Conservation (phyloP, 176 grass and related monocot genomes). For the Avena insularis region DNA sequence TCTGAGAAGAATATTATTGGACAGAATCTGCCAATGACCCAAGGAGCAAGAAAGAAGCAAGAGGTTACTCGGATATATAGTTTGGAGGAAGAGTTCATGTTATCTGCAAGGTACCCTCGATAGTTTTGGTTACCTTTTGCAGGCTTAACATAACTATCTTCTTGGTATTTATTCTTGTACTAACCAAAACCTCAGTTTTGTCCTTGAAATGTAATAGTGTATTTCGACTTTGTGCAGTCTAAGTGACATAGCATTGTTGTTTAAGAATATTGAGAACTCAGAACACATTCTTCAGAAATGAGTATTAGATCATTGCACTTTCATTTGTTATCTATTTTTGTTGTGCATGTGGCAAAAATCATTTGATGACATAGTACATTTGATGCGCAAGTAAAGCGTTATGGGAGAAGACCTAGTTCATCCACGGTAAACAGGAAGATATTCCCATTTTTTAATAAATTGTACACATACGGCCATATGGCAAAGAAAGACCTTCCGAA, state of each 20-base stretch:
- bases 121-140: background rate
- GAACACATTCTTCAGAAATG: background rate
- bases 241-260: background rate
- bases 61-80: background rate
- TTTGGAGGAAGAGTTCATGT: constrained; percentile 14
- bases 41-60: background rate
- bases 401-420: background rate
- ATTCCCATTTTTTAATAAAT: too few relatives aligned
- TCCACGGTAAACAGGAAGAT: too few relatives aligned
- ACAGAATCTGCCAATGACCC: background rate
- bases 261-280: background rate
- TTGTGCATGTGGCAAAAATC: background rate
- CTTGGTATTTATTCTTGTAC: background rate
- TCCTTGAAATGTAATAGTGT: background rate
- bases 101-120: constrained; percentile 15
- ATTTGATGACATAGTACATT: background rate
- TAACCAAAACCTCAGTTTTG: background rate
- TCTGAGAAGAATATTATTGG: background rate
- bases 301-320: too few relatives aligned
- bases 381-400: background rate
- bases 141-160: background rate
- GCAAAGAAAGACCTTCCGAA: too few relatives aligned
- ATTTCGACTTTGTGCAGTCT: background rate
- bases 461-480: too few relatives aligned
- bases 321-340: too few relatives aligned